A percentile compares a stretch with the other conserved stretches of the same genome.
Conservation (phyloP, 441 rosid species). For the Caryocar brasiliense region DNA sequence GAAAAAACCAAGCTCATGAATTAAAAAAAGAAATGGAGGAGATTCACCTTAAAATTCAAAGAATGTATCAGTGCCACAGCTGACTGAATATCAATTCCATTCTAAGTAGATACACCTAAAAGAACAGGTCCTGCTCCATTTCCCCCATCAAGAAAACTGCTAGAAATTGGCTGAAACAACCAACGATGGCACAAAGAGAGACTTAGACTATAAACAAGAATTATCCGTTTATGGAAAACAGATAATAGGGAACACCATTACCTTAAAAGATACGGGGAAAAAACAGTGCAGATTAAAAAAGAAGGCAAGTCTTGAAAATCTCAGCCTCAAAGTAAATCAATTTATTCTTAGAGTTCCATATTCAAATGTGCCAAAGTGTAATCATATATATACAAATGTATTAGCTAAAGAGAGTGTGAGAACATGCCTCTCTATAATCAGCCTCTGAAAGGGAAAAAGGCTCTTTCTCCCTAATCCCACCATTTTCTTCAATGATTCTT, state of each 20-base stretch:
- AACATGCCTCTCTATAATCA: constrained; percentile 37
- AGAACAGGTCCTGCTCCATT: constrained; percentile 43
- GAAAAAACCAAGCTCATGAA: neutral
- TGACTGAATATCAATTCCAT: neutral
- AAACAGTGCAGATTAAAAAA: too few relatives aligned
- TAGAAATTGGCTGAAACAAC: constrained; percentile 45
- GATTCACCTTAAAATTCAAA: constrained; percentile 3
- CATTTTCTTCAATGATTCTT: constrained; percentile 45
- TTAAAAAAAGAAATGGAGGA: too few relatives aligned
- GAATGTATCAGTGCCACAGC: neutral
- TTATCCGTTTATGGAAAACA: too few relatives aligned
- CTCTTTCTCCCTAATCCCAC: constrained; percentile 55
- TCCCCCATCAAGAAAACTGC: constrained; percentile 51
- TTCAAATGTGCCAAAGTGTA: neutral
- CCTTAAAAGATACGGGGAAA: too few relatives aligned
- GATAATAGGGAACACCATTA: too few relatives aligned
- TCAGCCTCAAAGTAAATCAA: too few relatives aligned
- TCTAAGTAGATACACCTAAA: constrained; percentile 31
- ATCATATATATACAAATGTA: neutral
- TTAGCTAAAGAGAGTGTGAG: neutral
- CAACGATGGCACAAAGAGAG: constrained; percentile 5
- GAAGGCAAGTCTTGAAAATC: too few relatives aligned
- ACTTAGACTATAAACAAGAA: constrained; percentile 3
- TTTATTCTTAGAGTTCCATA: too few relatives aligned
- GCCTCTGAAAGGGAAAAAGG: constrained; percentile 50